Evolutionary conservation across 371 early-diverging fungal species (phyloP).

Genomic region (Lichtheimia ornata): DNA sequence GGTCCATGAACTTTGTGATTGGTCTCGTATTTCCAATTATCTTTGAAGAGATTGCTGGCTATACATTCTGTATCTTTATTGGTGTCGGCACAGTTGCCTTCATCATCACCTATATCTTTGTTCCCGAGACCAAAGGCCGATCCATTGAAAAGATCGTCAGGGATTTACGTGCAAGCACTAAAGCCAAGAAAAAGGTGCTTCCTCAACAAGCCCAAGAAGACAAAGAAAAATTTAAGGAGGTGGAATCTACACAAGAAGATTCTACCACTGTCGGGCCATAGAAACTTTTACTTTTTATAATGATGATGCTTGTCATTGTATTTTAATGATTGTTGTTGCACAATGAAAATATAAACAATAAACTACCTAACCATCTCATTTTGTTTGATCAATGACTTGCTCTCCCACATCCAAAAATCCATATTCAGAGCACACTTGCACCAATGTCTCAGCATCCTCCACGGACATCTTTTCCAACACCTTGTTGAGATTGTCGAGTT

Average conservation of each 20-base stretch:
- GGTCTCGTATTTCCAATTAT: constrained; percentile 39
- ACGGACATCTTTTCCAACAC: constrained; percentile 68
- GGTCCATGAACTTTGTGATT: constrained; percentile 36
- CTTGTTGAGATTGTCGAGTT: constrained; percentile 82
- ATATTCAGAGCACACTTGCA: constrained; percentile 73
- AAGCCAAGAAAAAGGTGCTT: neutral
- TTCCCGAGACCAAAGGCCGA: constrained; percentile 75
- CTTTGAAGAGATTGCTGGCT: constrained; percentile 47
- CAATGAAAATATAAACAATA: too few relatives aligned
- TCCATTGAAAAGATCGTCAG: constrained; percentile 59
- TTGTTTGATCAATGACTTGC: constrained; percentile 52
- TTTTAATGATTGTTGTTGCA: too few relatives aligned
- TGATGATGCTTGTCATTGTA: too few relatives aligned
- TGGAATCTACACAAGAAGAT: too few relatives aligned
- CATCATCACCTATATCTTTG: constrained; percentile 18
- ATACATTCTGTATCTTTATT: constrained; percentile 61
- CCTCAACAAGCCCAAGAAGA: neutral
- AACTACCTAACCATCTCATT: too few relatives aligned
- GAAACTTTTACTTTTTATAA: neutral
- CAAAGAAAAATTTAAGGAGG: too few relatives aligned
- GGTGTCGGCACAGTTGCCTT: constrained; percentile 23
- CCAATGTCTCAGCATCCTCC: constrained; percentile 73
- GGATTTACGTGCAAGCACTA: neutral
- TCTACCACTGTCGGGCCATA: neutral
- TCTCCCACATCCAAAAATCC: constrained; percentile 73